Evolutionary conservation across 148 eudicot genomes (phyloP), one percentile per base, ranked within the genome.

Genomic region (Persicaria tinctoria): DNA sequence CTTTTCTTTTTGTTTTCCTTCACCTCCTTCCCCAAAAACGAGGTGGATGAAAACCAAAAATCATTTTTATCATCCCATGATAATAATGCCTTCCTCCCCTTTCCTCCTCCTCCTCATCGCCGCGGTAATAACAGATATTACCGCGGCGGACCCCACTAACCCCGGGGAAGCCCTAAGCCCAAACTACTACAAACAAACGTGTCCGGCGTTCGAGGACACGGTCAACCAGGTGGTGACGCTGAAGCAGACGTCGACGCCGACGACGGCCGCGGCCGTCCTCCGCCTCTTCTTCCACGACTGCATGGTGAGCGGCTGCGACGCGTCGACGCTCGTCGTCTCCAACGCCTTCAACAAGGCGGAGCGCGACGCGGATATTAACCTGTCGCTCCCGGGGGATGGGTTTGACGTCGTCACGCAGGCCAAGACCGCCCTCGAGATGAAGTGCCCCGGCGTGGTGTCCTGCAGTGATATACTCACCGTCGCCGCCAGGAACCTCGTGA

Each of bases 271-370:
- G 0, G 89, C 83, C 4, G 69, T 80, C 46, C 71, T 88, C 51
- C 84, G 88, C 32, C 79, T 83, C 45, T 89, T 87, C 76, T 89
- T 89, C 80, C 93, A 89, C 55, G 93, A 89, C 60, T 89, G 90
- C 79, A 76, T 89, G 79, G 88, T 85, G 4, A 86, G 74, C 6
- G 93, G 93, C 3, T 89, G 90, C 20, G 90, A 89, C 49, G 88
- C 72, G 1, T 89, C 93, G 4, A 80, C 89, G 41, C 78, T 87
- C 1, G 77, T 80, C 5, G 38, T 91, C 41, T 89, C 93, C 68
- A 86, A 86, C 57, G 47, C 86, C n/a, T 83, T 87, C 76, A 83
- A 84, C 38, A 74, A 57, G 9, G 84, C 90, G 0, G 92, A 89
- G 80, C 82, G 90, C 4, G 94, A 89, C 59, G 80, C 82, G 0